Percentiles rank a stretch among this genome's conserved stretches.
phyloP scores from a whole-genome alignment of 805 yeast genomes.

The Spathaspora passalidarum region DNA sequence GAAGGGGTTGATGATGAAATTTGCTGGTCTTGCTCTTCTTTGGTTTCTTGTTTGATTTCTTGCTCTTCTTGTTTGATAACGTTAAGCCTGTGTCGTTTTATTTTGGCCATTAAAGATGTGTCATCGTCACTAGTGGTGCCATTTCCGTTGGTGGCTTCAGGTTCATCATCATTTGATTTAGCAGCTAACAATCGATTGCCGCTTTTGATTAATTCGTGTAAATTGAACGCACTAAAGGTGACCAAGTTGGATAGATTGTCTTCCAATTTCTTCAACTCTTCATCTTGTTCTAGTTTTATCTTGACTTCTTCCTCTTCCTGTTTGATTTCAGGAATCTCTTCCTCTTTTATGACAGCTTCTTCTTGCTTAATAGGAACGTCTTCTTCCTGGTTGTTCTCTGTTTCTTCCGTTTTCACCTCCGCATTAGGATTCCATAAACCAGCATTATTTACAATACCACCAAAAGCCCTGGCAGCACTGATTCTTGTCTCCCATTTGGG shows the following conservation, averaged over 20 bases:
- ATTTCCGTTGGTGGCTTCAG: slow-evolving; percentile 8
- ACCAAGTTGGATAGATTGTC: slow-evolving; percentile 43
- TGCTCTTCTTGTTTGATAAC: slow-evolving; percentile 10
- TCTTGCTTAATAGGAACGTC: slow-evolving; percentile 13
- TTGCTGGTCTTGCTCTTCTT: slow-evolving; percentile 6
- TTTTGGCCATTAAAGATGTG: slow-evolving; percentile 41
- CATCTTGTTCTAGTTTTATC: slow-evolving; percentile 41
- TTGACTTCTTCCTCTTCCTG: slow-evolving; percentile 13
- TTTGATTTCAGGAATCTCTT: slow-evolving; percentile 2
- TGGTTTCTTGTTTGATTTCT: slow-evolving; percentile 13
- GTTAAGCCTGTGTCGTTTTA: slow-evolving; percentile 46
- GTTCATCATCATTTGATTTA: slow-evolving; percentile 43
- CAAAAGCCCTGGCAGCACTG: slow-evolving; percentile 92
- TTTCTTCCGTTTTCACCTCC: slow-evolving; percentile 24
- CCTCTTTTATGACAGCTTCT: too few species aligned
- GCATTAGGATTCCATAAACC: slow-evolving; percentile 81
- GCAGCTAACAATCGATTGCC: slow-evolving; percentile 62
- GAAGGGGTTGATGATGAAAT: slow-evolving; percentile 12
- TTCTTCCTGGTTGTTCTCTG: slow-evolving; percentile 3
- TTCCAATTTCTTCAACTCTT: slow-evolving; percentile 36
- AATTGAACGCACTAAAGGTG: slow-evolving; percentile 48
- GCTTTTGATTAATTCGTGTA: slow-evolving; percentile 46
- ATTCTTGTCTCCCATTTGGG: slow-evolving; percentile 95
- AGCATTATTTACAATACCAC: slow-evolving; percentile 83
- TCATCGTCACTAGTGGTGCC: slow-evolving; percentile 6